These are phyloP conservation scores for Oryza australiensis DNA, from an alignment of 176 grass and related monocot genomes.

Conservation along the genomic window DNA sequence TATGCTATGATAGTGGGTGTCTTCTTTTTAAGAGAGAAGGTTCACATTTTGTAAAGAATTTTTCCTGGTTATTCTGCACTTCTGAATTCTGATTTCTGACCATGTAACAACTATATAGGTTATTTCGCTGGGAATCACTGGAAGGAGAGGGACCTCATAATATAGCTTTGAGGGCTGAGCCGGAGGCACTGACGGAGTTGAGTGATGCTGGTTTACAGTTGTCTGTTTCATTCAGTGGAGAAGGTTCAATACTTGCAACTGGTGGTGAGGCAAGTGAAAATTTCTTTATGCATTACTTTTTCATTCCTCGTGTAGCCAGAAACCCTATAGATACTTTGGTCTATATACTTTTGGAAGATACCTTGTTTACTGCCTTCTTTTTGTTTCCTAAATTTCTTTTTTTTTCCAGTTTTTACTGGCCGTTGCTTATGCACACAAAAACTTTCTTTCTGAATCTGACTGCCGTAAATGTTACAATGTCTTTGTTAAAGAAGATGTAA, in stretches of 20 bases:
- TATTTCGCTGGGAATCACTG: constrained; percentile 63
- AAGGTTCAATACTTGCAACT: constrained; percentile 78
- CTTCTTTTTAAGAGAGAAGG: background rate
- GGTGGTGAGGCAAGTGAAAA: constrained; percentile 69
- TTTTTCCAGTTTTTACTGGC: background rate
- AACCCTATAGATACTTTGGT: background rate
- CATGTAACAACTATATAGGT: constrained; percentile 50
- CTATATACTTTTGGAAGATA: constrained; percentile 7
- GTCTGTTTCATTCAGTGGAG: constrained; percentile 68
- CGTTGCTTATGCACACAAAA: background rate
- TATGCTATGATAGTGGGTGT: background rate
- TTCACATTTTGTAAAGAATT: background rate
- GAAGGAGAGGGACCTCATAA: constrained; percentile 32
- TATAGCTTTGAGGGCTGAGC: constrained; percentile 52
- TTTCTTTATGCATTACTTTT: background rate
- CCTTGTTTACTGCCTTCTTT: background rate
- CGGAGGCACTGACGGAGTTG: constrained; percentile 51
- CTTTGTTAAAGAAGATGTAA: background rate
- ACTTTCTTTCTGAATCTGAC: background rate
- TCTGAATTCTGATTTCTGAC: constrained; percentile 15
- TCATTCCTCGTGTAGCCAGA: background rate
- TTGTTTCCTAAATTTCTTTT: background rate
- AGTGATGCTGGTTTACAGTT: constrained; percentile 72
- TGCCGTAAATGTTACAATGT: background rate
- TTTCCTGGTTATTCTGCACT: background rate